Percentiles rank a stretch among this genome's conserved stretches.
Conservation (phyloP, 1,284 basidiomycete genomes). For the Leucoagaricus sp. region DNA sequence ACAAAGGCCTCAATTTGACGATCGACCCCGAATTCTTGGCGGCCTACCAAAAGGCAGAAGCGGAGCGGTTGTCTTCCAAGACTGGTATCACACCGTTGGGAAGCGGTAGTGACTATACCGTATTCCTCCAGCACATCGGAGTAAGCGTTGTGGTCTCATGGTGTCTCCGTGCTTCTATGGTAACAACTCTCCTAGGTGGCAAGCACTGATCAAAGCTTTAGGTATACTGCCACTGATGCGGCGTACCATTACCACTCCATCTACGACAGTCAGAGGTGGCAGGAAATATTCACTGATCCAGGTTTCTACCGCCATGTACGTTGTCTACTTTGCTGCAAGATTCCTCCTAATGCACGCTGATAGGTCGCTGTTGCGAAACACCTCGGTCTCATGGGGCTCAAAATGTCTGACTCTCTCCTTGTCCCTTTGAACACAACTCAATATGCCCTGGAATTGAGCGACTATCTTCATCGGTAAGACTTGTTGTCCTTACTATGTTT, state of each 20-base stretch:
- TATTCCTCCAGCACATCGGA: slow-evolving; percentile 70
- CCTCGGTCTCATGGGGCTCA: slow-evolving; percentile 62
- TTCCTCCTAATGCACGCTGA: slow-evolving; percentile 9
- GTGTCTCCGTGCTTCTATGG: background rate
- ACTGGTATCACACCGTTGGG: slow-evolving; percentile 42
- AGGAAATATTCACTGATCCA: slow-evolving; percentile 76
- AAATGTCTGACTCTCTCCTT: slow-evolving; percentile 60
- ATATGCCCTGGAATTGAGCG: slow-evolving; percentile 64
- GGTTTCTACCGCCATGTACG: slow-evolving; percentile 73
- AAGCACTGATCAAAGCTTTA: slow-evolving; percentile 45
- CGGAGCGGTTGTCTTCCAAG: slow-evolving; percentile 23
- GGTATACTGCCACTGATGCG: slow-evolving; percentile 53
- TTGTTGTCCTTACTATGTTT: background rate
- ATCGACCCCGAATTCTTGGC: slow-evolving; percentile 33
- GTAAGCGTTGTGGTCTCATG: slow-evolving; percentile 31
- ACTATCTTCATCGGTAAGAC: slow-evolving; percentile 58
- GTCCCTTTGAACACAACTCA: slow-evolving; percentile 79
- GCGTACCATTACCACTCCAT: slow-evolving; percentile 84
- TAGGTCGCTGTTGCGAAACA: slow-evolving; percentile 59
- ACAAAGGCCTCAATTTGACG: slow-evolving; percentile 30
- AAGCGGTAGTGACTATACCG: slow-evolving; percentile 72
- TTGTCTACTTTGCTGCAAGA: slow-evolving; percentile 3
- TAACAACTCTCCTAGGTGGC: slow-evolving; percentile 39
- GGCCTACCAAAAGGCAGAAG: slow-evolving; percentile 24
- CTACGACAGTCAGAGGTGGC: slow-evolving; percentile 79